phyloP scores from a whole-genome alignment of 257 asterid species.

The Verbena officinalis region DNA sequence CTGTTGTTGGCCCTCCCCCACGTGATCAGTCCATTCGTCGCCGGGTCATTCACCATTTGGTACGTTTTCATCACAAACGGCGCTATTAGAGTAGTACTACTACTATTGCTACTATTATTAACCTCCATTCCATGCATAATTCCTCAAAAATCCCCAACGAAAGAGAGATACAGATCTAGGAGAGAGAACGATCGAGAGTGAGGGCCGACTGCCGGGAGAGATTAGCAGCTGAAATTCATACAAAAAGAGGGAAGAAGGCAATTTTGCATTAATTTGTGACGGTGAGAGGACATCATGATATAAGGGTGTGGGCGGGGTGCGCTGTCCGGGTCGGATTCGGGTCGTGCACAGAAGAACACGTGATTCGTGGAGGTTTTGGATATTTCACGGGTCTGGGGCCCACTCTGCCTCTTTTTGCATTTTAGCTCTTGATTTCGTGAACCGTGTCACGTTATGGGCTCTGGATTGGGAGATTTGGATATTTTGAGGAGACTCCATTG shows the following conservation, averaged over 20 bases:
- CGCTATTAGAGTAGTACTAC: slow-evolving; percentile 42
- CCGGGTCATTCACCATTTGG: slow-evolving; percentile 79
- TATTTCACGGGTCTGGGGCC: slow-evolving; percentile 37
- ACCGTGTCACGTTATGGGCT: slow-evolving; percentile 32
- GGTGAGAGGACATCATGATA: slow-evolving; percentile 33
- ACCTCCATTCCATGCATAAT: slow-evolving; percentile 54
- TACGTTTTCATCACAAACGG: slow-evolving; percentile 86
- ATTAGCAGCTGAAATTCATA: background rate
- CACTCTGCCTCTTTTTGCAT: slow-evolving; percentile 2
- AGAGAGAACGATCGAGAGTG: too few species aligned
- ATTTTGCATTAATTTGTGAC: slow-evolving; percentile 30
- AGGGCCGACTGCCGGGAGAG: too few species aligned
- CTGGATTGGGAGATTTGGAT: slow-evolving; percentile 10
- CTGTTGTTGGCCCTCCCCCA: slow-evolving; percentile 75
- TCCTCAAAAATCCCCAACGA: background rate
- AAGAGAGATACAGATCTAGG: too few species aligned
- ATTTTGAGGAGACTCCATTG: background rate
- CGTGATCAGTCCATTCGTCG: slow-evolving; percentile 51
- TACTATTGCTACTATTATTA: slow-evolving; percentile 6
- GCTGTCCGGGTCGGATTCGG: slow-evolving; percentile 30
- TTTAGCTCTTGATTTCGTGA: slow-evolving; percentile 18
- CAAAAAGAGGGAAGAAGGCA: background rate
- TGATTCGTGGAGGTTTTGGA: slow-evolving; percentile 7
- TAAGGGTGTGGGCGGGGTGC: slow-evolving; percentile 30
- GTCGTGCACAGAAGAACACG: slow-evolving; percentile 24